A percentile compares a stretch with the other conserved stretches of the same genome.
Evolutionary conservation across 768 basidiomycete genomes (phyloP).

Genomic region (Lyophyllum atratum): DNA sequence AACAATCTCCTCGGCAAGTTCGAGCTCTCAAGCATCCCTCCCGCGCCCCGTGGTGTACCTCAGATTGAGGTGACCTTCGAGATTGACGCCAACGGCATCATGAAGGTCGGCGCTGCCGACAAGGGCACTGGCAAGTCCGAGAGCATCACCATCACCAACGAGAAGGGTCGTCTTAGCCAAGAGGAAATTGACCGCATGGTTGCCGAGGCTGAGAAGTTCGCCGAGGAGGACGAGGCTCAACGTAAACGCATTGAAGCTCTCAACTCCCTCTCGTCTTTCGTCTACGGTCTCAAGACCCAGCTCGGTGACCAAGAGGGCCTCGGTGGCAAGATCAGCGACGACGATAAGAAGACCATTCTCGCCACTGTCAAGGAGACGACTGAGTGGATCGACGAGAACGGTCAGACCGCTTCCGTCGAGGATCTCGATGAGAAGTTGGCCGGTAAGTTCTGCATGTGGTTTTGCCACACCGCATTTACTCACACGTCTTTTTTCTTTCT

Average conservation of each 20-base stretch:
- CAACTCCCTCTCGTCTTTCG: slow-evolving; percentile 77
- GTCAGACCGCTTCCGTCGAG: slow-evolving; percentile 73
- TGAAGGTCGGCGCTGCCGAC: slow-evolving; percentile 91
- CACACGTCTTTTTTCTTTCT: neutral
- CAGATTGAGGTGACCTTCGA: slow-evolving; percentile 98
- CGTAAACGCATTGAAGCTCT: slow-evolving; percentile 86
- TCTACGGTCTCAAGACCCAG: slow-evolving; percentile 88
- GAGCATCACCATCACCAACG: slow-evolving; percentile 93
- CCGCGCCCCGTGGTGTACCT: slow-evolving; percentile 94
- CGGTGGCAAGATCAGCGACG: slow-evolving; percentile 82
- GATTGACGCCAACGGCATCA: slow-evolving; percentile 93
- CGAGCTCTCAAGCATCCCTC: slow-evolving; percentile 90
- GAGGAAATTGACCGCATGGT: slow-evolving; percentile 98
- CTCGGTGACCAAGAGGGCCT: slow-evolving; percentile 86
- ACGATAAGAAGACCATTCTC: slow-evolving; percentile 83
- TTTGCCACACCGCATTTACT: neutral
- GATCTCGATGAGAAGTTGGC: slow-evolving; percentile 91
- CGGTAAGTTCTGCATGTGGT: slow-evolving; percentile 28
- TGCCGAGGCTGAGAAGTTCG: slow-evolving; percentile 89
- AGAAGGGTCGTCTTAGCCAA: slow-evolving; percentile 87
- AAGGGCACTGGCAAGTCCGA: slow-evolving; percentile 93
- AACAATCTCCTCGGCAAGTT: slow-evolving; percentile 98
- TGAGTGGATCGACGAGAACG: slow-evolving; percentile 91
- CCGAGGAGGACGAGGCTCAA: slow-evolving; percentile 65
- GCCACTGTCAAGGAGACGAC: slow-evolving; percentile 83